phyloP scores from a whole-genome alignment of 371 early-diverging fungal species.

The Mucor irregularis region DNA sequence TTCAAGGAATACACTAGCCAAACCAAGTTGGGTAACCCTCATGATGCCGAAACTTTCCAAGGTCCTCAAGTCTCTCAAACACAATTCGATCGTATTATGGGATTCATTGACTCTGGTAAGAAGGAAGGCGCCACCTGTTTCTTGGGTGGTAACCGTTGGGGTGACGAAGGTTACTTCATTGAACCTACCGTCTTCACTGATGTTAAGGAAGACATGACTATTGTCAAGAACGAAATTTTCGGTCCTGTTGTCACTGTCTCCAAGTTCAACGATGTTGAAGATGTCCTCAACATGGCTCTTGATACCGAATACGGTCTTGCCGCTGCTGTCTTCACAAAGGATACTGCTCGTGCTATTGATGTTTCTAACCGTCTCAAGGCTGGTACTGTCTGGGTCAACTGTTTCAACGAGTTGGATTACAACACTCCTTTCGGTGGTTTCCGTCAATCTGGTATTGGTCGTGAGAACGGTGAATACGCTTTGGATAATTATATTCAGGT shows the following conservation, averaged over 20 bases:
- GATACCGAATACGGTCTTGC: constrained; percentile 75
- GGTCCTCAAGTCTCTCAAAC: constrained; percentile 77
- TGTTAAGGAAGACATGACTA: constrained; percentile 55
- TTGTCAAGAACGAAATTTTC: constrained; percentile 76
- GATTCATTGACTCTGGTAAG: constrained; percentile 53
- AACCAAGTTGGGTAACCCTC: constrained; percentile 63
- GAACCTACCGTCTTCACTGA: constrained; percentile 52
- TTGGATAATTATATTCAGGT: constrained; percentile 68
- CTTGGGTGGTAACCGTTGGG: constrained; percentile 51
- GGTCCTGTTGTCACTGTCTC: constrained; percentile 77
- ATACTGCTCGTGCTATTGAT: constrained; percentile 67
- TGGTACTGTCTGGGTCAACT: constrained; percentile 67
- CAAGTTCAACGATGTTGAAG: constrained; percentile 65
- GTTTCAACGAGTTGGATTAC: constrained; percentile 40
- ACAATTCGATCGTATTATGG: constrained; percentile 74
- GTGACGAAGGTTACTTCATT: constrained; percentile 51
- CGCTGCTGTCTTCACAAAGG: constrained; percentile 78
- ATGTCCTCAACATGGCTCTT: constrained; percentile 76
- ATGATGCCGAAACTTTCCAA: constrained; percentile 57
- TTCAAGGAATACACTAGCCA: constrained; percentile 62
- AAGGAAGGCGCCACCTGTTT: constrained; percentile 51
- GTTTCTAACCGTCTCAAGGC: constrained; percentile 64
- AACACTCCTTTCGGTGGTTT: constrained; percentile 82
- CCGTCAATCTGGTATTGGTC: constrained; percentile 83
- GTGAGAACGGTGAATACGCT: constrained; percentile 77